phyloP scores from a whole-genome alignment of 345 rosid species.

The Noccaea caerulescens region DNA sequence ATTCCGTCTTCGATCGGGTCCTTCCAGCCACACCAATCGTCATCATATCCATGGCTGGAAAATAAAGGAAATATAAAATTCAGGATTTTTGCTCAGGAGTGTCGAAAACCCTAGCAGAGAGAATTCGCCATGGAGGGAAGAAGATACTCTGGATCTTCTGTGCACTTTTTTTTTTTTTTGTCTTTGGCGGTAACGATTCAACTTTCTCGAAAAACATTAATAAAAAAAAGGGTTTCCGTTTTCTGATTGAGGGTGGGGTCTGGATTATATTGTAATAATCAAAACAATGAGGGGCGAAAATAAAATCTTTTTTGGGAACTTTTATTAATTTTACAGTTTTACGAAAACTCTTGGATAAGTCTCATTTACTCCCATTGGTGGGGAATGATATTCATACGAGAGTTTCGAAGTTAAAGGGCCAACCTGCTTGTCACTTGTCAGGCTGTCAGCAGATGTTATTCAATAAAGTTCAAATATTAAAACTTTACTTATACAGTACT shows the following conservation, averaged over 20 bases:
- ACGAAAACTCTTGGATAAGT: neutral
- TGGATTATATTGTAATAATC: conserved; percentile 1
- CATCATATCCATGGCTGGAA: conserved; percentile 41
- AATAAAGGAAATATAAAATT: neutral
- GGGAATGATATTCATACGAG: neutral
- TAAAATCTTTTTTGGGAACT: neutral
- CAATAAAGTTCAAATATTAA: too few species aligned
- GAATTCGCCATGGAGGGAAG: neutral
- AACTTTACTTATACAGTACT: too few species aligned
- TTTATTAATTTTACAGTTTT: neutral
- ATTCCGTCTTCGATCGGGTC: conserved; percentile 41
- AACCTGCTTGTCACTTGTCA: too few species aligned
- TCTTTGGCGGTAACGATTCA: conserved; percentile 48
- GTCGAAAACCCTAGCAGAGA: conserved; percentile 38
- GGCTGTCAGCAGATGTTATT: too few species aligned
- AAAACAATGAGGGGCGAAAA: neutral
- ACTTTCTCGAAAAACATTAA: conserved; percentile 33
- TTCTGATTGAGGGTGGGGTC: neutral
- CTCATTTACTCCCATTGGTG: conserved; percentile 15
- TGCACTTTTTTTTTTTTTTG: neutral
- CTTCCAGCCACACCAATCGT: conserved; percentile 38
- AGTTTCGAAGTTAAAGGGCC: neutral
- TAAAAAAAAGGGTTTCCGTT: conserved; percentile 14
- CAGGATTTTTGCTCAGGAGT: neutral
- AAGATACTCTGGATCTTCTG: neutral